Evolutionary conservation across 495 filamentous ascomycete species (phyloP).

Genomic region (Penicilliopsis zonata): DNA sequence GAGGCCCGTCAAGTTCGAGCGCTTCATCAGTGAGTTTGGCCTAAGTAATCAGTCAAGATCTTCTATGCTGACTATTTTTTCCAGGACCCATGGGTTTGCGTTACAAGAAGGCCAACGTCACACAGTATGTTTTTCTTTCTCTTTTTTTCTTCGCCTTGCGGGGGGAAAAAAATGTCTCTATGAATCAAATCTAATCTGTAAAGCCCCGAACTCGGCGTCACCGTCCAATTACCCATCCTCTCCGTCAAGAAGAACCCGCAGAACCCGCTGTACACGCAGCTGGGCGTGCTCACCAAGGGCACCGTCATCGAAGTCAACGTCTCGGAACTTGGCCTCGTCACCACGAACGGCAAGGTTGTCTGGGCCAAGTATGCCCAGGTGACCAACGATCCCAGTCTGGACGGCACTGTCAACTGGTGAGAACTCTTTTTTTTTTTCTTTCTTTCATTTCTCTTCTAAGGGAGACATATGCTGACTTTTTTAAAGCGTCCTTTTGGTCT

Average conservation of each 20-base stretch:
- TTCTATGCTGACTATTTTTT: too few relatives aligned
- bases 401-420: conserved; percentile 18
- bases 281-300: conserved; percentile 56
- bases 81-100: conserved; percentile 71
- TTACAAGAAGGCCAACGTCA: conserved; percentile 93
- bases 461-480: neutral
- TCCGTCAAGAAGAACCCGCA: conserved; percentile 98
- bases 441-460: neutral
- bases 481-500: too few relatives aligned
- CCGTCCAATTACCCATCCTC: conserved; percentile 87
- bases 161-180: neutral
- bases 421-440: too few relatives aligned
- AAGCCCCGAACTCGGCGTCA: conserved; percentile 68
- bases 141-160: neutral
- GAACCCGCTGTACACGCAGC: conserved; percentile 86
- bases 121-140: conserved; percentile 31
- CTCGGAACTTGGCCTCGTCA: conserved; percentile 83
- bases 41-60: too few relatives aligned
- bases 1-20: conserved; percentile 88
- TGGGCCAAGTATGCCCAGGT: conserved; percentile 77
- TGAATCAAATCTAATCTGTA: neutral
- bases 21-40: too few relatives aligned
- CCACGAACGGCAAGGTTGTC: conserved; percentile 82
- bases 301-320: conserved; percentile 45
- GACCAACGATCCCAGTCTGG: conserved; percentile 9